Evolutionary conservation across 257 asterid species (phyloP).

Genomic region (Euphrasia confusa): DNA sequence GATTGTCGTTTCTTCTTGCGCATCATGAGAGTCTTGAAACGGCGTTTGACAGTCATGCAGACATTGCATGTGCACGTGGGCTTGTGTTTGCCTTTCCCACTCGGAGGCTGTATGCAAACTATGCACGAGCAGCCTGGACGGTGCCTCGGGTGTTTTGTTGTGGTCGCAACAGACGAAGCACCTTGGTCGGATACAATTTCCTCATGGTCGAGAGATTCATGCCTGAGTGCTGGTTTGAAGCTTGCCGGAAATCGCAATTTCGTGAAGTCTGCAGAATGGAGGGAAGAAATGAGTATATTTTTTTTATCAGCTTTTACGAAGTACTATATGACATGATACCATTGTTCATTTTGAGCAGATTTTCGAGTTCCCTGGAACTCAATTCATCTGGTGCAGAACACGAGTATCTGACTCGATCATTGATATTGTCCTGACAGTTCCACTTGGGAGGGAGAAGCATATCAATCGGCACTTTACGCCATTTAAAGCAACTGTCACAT

Average conservation of each 20-base stretch:
- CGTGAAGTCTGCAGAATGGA: conserved; percentile 43
- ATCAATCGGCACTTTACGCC: conserved; percentile 74
- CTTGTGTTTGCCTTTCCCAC: conserved; percentile 97
- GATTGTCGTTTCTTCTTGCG: conserved; percentile 93
- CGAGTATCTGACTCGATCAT: conserved; percentile 56
- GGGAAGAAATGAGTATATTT: not conserved
- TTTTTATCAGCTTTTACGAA: not conserved
- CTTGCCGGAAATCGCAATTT: conserved; percentile 41
- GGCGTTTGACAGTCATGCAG: conserved; percentile 93
- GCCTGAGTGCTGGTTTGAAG: conserved; percentile 35
- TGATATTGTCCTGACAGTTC: conserved; percentile 69
- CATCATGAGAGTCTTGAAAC: conserved; percentile 96
- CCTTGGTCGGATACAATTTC: conserved; percentile 43
- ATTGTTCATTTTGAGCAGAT: conserved; percentile 66
- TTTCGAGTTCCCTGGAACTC: conserved; percentile 61
- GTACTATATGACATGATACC: conserved; percentile 33
- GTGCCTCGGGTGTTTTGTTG: conserved; percentile 91
- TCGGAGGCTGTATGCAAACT: conserved; percentile 98
- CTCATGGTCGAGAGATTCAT: conserved; percentile 38
- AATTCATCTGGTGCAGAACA: conserved; percentile 78
- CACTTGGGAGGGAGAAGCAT: conserved; percentile 82
- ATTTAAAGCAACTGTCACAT: conserved; percentile 80
- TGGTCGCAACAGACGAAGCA: conserved; percentile 57
- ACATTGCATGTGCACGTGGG: conserved; percentile 93
- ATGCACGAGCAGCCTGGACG: conserved; percentile 98